Conservation (phyloP, 1,139 yeast species). For the Eremothecium sinecaudum region DNA sequence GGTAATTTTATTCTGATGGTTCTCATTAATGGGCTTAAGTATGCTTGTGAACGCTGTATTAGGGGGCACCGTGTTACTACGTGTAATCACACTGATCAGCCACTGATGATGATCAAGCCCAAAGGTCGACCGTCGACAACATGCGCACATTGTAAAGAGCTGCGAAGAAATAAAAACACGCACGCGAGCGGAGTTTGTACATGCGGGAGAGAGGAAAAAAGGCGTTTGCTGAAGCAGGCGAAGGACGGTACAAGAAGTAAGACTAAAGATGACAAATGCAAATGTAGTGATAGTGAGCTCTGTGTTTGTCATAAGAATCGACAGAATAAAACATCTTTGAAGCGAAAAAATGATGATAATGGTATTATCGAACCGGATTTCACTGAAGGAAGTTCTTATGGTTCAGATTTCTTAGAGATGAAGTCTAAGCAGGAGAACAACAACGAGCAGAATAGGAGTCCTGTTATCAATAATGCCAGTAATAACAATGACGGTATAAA, state of each 20-base stretch:
- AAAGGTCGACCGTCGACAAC: slow-evolving; percentile 94
- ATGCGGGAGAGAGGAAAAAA: slow-evolving; percentile 48
- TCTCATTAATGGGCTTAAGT: slow-evolving; percentile 79
- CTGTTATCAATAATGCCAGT: neutral
- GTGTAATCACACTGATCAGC: slow-evolving; percentile 86
- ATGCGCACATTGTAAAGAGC: slow-evolving; percentile 78
- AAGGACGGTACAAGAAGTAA: slow-evolving; percentile 36
- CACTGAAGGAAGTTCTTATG: neutral
- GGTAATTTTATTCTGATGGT: slow-evolving; percentile 45
- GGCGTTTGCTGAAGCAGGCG: slow-evolving; percentile 31
- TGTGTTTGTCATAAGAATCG: slow-evolving; percentile 20
- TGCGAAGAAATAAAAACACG: slow-evolving; percentile 57
- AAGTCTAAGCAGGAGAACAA: neutral
- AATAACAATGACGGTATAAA: slow-evolving; percentile 22
- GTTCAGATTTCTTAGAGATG: too few relatives aligned
- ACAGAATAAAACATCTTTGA: slow-evolving; percentile 8
- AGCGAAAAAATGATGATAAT: neutral
- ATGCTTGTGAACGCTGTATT: slow-evolving; percentile 93
- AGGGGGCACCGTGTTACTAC: slow-evolving; percentile 93
- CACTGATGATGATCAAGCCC: slow-evolving; percentile 85
- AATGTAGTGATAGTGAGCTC: slow-evolving; percentile 15
- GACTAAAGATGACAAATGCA: slow-evolving; percentile 38
- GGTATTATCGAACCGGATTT: neutral
- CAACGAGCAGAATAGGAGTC: neutral
- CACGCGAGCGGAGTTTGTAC: slow-evolving; percentile 56